A percentile compares a stretch with the other conserved stretches of the same genome.
Conservation (phyloP, 306 rosid species). For the Rosa rugosa region DNA sequence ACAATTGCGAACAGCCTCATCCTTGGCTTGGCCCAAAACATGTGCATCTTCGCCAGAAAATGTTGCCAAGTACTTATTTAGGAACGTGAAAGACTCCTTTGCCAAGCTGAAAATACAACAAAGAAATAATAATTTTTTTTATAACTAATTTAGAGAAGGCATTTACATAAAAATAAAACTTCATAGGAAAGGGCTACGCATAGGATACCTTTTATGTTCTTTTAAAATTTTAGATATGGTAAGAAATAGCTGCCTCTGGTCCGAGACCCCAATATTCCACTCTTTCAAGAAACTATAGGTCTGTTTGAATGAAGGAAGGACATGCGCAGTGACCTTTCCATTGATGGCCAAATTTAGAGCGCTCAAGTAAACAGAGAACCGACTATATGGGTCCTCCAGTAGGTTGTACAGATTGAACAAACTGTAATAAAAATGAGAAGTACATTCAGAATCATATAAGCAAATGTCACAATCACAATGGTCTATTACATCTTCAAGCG, state of each 20-base stretch:
- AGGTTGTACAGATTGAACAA: slow-evolving; percentile 90
- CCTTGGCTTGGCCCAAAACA: slow-evolving; percentile 74
- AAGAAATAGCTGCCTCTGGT: slow-evolving; percentile 74
- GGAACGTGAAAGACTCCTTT: slow-evolving; percentile 77
- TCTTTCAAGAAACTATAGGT: slow-evolving; percentile 87
- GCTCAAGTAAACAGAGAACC: slow-evolving; percentile 77
- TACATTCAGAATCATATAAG: neutral
- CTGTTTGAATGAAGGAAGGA: slow-evolving; percentile 70
- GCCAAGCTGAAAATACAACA: slow-evolving; percentile 50
- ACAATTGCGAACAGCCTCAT: slow-evolving; percentile 81
- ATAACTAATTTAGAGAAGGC: neutral
- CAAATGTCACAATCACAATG: slow-evolving; percentile 6
- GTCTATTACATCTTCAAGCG: slow-evolving; percentile 76
- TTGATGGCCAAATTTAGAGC: slow-evolving; percentile 61
- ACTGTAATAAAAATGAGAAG: slow-evolving; percentile 38
- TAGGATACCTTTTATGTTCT: slow-evolving; percentile 75
- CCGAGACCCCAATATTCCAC: slow-evolving; percentile 75
- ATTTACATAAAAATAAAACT: neutral
- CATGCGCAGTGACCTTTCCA: slow-evolving; percentile 76
- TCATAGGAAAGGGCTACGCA: neutral
- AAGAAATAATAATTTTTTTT: slow-evolving; percentile 5
- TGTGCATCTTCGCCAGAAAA: slow-evolving; percentile 73
- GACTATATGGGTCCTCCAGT: slow-evolving; percentile 69
- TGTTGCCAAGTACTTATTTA: slow-evolving; percentile 71
- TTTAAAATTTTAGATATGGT: slow-evolving; percentile 70